Conservation (phyloP, 106 monocot genomes). For the Dioscorea alata region DNA sequence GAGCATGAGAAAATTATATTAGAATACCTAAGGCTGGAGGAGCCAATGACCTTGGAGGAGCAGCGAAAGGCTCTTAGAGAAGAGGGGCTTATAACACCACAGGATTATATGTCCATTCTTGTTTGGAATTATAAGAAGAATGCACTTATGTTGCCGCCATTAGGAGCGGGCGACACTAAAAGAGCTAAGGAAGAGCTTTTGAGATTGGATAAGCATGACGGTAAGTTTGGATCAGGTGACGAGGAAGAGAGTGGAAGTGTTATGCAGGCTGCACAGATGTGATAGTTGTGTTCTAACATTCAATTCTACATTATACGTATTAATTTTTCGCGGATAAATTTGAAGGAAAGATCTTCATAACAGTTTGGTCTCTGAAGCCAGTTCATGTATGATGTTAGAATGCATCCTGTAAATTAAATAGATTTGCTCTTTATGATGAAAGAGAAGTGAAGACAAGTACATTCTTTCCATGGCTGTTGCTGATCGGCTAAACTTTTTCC, state of each 20-base stretch:
- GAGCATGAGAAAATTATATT: conserved; percentile 82
- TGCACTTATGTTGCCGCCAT: conserved; percentile 44
- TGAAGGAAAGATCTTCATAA: too few relatives aligned
- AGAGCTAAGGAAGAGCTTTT: conserved; percentile 61
- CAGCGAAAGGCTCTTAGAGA: conserved; percentile 48
- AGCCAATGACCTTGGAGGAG: conserved; percentile 59
- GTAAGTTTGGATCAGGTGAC: conserved; percentile 16
- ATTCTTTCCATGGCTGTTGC: too few relatives aligned
- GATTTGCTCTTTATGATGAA: too few relatives aligned
- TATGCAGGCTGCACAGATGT: conserved; percentile 29
- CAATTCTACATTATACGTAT: too few relatives aligned
- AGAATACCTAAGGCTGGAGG: conserved; percentile 71
- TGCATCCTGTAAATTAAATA: too few relatives aligned
- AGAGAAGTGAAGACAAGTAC: too few relatives aligned
- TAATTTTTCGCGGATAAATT: too few relatives aligned
- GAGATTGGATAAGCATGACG: conserved; percentile 23
- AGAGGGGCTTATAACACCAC: conserved; percentile 81
- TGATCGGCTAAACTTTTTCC: too few relatives aligned
- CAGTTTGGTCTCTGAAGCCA: too few relatives aligned
- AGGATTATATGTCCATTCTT: conserved; percentile 85
- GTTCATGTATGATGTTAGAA: too few relatives aligned
- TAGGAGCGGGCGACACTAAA: conserved; percentile 27
- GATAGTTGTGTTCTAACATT: conserved; percentile 5
- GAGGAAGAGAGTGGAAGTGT: conserved; percentile 25
- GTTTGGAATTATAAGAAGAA: conserved; percentile 98